A percentile compares a stretch with the other conserved stretches of the same genome.
These are phyloP conservation scores for Suillus paluster DNA, from an alignment of 768 basidiomycete genomes.

Conservation along the genomic window DNA sequence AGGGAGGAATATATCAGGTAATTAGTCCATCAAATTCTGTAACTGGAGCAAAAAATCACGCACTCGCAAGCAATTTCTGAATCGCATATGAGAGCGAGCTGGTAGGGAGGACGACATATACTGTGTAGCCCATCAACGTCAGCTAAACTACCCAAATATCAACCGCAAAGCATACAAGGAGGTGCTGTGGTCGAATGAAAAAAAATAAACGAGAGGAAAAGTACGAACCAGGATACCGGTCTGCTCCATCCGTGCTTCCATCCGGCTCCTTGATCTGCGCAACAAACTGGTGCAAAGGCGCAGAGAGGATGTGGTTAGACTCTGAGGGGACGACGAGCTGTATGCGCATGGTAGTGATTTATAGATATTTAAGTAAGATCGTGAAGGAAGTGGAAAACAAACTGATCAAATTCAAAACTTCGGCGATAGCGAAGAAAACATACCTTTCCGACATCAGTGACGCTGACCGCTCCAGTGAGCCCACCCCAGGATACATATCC, in stretches of 20 bases:
- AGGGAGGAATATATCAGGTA: not conserved
- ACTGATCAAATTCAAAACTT: not conserved
- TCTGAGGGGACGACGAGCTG: constrained; percentile 81
- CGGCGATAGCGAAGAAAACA: constrained; percentile 4
- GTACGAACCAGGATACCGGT: constrained; percentile 72
- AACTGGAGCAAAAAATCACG: constrained; percentile 29
- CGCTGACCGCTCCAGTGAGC: constrained; percentile 77
- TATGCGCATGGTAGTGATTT: not conserved
- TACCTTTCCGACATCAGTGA: constrained; percentile 82
- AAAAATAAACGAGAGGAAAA: not conserved
- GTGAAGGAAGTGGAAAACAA: not conserved
- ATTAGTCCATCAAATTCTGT: not conserved
- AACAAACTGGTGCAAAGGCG: constrained; percentile 71
- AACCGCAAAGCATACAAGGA: not conserved
- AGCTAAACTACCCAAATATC: not conserved
- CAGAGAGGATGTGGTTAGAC: constrained; percentile 76
- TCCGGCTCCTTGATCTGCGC: constrained; percentile 75
- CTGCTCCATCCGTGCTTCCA: constrained; percentile 79
- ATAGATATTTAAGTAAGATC: not conserved
- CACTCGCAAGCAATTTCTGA: constrained; percentile 83
- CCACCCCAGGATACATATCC: constrained; percentile 40
- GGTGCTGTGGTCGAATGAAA: not conserved
- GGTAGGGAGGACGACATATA: constrained; percentile 73
- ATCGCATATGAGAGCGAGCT: constrained; percentile 72
- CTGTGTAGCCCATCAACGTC: constrained; percentile 37